Evolutionary conservation across 768 basidiomycete species (phyloP), one percentile per base, ranked within the genome.

Genomic region (Hortiboletus campestris): DNA sequence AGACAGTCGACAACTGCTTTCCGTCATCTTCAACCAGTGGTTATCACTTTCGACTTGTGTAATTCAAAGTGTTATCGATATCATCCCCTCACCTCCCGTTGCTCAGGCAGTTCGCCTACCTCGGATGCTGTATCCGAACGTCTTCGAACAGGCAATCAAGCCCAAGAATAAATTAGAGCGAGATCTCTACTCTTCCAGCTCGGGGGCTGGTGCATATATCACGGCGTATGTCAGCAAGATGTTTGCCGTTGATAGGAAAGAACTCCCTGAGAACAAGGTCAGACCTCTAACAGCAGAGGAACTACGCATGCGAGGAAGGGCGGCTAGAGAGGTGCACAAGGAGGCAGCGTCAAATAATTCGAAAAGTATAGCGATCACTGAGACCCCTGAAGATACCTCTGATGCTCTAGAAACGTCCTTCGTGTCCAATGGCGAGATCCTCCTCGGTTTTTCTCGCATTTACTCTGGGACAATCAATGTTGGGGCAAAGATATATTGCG

Each of bases 181-280:
- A 57, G 89, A 91, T 56, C 75, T 98, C 16, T 98, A 87, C 72
- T 69, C 80, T 0, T 91, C 94, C 41, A 83, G 84, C 50, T 79
- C 81, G 2, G 76, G 65, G 2, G 60, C 80, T 2, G 77, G 78
- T 7, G 85, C 88, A 0, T 83, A 74, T 53, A 77, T 94, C 13
- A 83, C 86, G 16, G 96, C 88, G 7, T 97, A 94, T 71, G 89
- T 98, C 45, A 96, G 92, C 80, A 99, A 98, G 72, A 99, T 98
- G 96, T 98, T 98, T 66, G 94, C 94, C 1, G 88, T 98, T 0
- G 74, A 84, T n/a, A 74, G 71, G 20, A 82, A 82, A 52, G 89
- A 94, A 46, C 75, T 99, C 22, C 96, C 96, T 0, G 90, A 94
- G 67, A 86, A 89, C 71, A 92, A 91, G 73, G 84, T 84, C 65